Percentiles rank a stretch among this genome's conserved stretches.
phyloP scores from a whole-genome alignment of 331 rosid genomes.

The Stylosanthes scabra region DNA sequence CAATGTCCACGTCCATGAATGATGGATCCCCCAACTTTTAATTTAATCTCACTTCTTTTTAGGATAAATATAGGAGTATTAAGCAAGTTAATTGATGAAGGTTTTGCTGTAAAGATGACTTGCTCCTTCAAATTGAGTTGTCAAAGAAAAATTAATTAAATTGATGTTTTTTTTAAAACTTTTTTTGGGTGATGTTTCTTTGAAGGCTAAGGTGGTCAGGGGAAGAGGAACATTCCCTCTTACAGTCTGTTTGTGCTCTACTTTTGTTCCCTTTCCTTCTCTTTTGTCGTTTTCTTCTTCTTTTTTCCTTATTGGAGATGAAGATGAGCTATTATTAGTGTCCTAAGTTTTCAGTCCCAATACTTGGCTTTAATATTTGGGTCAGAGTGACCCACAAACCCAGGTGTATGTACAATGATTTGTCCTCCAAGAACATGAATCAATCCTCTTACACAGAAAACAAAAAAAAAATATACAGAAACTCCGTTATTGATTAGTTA shows the following conservation, averaged over 20 bases:
- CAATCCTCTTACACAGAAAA: too few relatives aligned
- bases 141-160: background rate
- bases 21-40: background rate
- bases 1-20: background rate
- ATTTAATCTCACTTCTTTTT: background rate
- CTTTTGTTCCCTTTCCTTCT: slow-evolving; percentile 1
- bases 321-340: background rate
- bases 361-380: slow-evolving; percentile 27
- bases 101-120: slow-evolving; percentile 8
- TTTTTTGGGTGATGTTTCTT: background rate
- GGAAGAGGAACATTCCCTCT: background rate
- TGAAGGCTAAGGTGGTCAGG: slow-evolving; percentile 3
- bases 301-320: slow-evolving; percentile 1
- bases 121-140: background rate
- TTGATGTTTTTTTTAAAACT: background rate
- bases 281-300: background rate
- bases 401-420: background rate
- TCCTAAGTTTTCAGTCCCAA: background rate
- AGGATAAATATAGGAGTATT: background rate
- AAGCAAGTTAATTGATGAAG: background rate
- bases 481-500: too few relatives aligned
- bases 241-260: background rate
- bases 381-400: slow-evolving; percentile 1
- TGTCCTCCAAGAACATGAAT: background rate
- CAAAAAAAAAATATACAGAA: too few relatives aligned